Evolutionary conservation across 768 basidiomycete genomes (phyloP).

Genomic region (Cystofilobasidium bisporidii): DNA sequence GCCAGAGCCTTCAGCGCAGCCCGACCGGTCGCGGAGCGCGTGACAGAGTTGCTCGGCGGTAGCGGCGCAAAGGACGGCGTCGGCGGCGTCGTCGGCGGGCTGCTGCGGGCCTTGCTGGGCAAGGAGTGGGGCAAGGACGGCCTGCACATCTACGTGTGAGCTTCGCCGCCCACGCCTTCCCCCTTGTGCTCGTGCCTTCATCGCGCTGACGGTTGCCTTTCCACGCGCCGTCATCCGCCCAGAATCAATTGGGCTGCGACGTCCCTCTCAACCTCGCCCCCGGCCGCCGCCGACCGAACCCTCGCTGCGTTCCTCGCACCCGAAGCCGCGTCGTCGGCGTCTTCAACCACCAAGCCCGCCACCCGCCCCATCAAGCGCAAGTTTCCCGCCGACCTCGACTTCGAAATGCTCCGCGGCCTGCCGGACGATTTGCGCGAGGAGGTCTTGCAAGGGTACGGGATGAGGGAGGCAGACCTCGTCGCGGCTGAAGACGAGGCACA

Average conservation of each 20-base stretch:
- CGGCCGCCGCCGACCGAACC: background rate
- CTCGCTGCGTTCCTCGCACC: background rate
- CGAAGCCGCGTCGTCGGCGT: background rate
- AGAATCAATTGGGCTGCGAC: constrained; percentile 24
- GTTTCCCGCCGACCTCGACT: constrained; percentile 16
- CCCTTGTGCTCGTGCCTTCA: background rate
- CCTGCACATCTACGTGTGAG: constrained; percentile 20
- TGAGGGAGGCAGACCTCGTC: constrained; percentile 3
- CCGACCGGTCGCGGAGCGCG: background rate
- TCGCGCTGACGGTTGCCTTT: too few species aligned
- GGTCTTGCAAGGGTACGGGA: background rate
- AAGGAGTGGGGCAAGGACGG: background rate
- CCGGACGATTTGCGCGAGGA: constrained; percentile 9
- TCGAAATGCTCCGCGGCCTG: constrained; percentile 3
- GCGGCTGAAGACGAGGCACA: background rate
- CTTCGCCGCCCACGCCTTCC: too few species aligned
- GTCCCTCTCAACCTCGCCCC: background rate
- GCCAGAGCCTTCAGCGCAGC: background rate
- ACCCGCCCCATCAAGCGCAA: background rate
- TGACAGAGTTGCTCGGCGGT: constrained; percentile 8
- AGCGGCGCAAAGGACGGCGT: background rate
- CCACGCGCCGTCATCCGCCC: background rate
- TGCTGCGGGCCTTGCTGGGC: constrained; percentile 9
- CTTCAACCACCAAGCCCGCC: too few species aligned
- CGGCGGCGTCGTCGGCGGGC: background rate